Evolutionary conservation across 2,329 filamentous ascomycete genomes (phyloP).

Genomic region (Huntiella savannae): DNA sequence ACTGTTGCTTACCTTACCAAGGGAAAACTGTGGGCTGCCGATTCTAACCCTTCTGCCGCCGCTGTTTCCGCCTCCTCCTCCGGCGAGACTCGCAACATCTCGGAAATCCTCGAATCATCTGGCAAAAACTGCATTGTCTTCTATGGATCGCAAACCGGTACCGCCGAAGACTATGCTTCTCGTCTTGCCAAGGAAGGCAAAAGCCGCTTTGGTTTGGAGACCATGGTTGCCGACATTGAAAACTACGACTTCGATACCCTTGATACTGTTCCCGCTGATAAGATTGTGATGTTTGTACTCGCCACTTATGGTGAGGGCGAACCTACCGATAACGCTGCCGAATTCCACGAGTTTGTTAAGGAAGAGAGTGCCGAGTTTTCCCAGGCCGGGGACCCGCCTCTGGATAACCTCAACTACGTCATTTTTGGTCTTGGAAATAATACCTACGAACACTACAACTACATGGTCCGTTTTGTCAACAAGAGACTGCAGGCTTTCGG

Average conservation of each 20-base stretch:
- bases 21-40: slow-evolving; percentile 77
- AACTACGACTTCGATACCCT: slow-evolving; percentile 95
- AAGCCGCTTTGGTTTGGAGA: slow-evolving; percentile 87
- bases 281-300: slow-evolving; percentile 84
- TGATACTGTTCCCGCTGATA: slow-evolving; percentile 72
- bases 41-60: slow-evolving; percentile 73
- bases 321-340: slow-evolving; percentile 94
- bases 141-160: slow-evolving; percentile 96
- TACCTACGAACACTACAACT: slow-evolving; percentile 98
- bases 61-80: slow-evolving; percentile 53
- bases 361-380: slow-evolving; percentile 68
- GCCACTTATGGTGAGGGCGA: slow-evolving; percentile 97
- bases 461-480: slow-evolving; percentile 87
- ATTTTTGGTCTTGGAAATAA: slow-evolving; percentile 96
- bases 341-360: slow-evolving; percentile 93
- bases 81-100: slow-evolving; percentile 73
- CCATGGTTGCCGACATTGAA: slow-evolving; percentile 94
- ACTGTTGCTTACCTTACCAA: slow-evolving; percentile 96
- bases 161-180: slow-evolving; percentile 94
- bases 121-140: slow-evolving; percentile 97
- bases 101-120: slow-evolving; percentile 89
- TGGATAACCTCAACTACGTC: slow-evolving; percentile 77
- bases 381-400: slow-evolving; percentile 50
- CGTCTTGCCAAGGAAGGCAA: slow-evolving; percentile 93
- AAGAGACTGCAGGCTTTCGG: slow-evolving; percentile 65